phyloP scores from a whole-genome alignment of 257 asterid genomes.

The Salvia rosmarinus region DNA sequence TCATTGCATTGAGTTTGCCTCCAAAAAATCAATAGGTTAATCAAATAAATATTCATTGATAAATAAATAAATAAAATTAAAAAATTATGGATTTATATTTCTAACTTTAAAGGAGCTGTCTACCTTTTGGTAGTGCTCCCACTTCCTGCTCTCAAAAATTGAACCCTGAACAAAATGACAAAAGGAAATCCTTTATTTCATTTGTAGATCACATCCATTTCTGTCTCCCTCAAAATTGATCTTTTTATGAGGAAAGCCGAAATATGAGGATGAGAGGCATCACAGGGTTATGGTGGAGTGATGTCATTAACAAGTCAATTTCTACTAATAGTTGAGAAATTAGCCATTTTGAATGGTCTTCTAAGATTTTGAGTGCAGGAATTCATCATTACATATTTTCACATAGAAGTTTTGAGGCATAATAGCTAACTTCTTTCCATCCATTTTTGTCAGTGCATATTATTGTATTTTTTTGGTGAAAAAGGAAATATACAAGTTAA shows the following conservation, averaged over 20 bases:
- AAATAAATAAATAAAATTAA: too few relatives aligned
- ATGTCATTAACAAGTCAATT: constrained; percentile 41
- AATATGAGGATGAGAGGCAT: constrained; percentile 28
- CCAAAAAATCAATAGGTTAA: too few relatives aligned
- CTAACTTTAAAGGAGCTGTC: too few relatives aligned
- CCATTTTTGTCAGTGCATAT: too few relatives aligned
- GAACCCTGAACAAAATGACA: neutral
- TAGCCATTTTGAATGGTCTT: neutral
- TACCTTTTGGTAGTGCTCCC: constrained; percentile 41
- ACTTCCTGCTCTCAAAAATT: constrained; percentile 35
- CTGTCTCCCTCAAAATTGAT: constrained; percentile 34
- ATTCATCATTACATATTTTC: neutral
- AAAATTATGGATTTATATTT: too few relatives aligned
- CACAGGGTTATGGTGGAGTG: constrained; percentile 21
- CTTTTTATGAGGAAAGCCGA: constrained; percentile 29
- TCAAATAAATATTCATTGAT: neutral
- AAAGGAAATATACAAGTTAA: too few relatives aligned
- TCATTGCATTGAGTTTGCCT: constrained; percentile 25
- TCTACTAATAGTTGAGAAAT: neutral
- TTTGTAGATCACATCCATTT: constrained; percentile 47
- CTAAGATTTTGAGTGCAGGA: neutral
- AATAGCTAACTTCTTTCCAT: too few relatives aligned
- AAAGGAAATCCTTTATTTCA: constrained; percentile 20
- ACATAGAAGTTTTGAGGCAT: too few relatives aligned
- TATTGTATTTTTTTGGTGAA: too few relatives aligned